Percentiles rank a stretch among this genome's conserved stretches.
phyloP scores from a whole-genome alignment of 225 moss, liverwort and hornwort genomes.

The Lunularia cruciata region DNA sequence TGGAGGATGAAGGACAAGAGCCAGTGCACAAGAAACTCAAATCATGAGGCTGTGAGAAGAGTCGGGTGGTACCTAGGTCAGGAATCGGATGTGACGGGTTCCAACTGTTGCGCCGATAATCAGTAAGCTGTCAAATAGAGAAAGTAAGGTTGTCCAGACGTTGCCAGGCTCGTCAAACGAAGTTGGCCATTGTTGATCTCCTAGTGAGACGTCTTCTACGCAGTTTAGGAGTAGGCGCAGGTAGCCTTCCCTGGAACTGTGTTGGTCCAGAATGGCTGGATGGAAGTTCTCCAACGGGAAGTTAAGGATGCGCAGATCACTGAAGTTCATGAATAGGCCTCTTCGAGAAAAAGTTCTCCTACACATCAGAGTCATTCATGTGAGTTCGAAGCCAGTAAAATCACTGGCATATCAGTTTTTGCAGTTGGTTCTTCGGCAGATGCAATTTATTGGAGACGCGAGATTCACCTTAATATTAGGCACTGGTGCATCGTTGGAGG shows the following conservation, averaged over 20 bases:
- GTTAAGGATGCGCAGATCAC: not conserved
- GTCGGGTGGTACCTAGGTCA: too few relatives aligned
- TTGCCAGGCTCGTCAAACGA: too few relatives aligned
- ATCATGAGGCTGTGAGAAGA: not conserved
- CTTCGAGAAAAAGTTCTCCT: not conserved
- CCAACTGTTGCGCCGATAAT: not conserved
- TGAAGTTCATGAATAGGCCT: not conserved
- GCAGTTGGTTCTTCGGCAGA: not conserved
- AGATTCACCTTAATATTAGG: not conserved
- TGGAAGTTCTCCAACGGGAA: not conserved
- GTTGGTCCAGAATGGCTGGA: not conserved
- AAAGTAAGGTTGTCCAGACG: not conserved
- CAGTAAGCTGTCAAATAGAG: not conserved
- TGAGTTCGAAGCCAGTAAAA: not conserved
- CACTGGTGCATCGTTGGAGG: not conserved
- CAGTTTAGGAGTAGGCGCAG: too few relatives aligned
- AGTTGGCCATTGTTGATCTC: too few relatives aligned
- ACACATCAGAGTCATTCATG: not conserved
- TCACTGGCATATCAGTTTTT: not conserved
- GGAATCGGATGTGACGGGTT: too few relatives aligned
- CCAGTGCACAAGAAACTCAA: constrained; percentile 11
- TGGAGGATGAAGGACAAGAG: constrained; percentile 19
- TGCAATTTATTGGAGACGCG: not conserved
- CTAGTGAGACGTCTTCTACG: too few relatives aligned
- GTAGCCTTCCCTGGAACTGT: too few relatives aligned